A percentile compares a stretch with the other conserved stretches of the same genome.
These are phyloP conservation scores for Mycena indigotica DNA, from an alignment of 768 basidiomycete genomes.

Conservation along the genomic window DNA sequence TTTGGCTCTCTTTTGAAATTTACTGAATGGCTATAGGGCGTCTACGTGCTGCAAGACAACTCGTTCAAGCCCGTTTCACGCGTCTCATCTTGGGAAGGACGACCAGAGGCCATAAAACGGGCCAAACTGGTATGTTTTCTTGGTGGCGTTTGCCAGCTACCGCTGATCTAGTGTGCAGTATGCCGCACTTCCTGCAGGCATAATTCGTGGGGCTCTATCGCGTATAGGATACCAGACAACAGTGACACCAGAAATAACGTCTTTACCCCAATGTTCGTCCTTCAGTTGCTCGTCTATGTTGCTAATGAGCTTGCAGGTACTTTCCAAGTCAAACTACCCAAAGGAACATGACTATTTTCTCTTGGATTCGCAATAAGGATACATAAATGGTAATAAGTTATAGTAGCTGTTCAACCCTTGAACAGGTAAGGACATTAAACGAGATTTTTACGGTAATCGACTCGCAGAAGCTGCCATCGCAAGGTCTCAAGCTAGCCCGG, in stretches of 20 bases:
- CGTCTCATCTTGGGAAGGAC: constrained; percentile 79
- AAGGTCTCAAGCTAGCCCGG: too few relatives aligned
- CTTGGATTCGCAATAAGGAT: not conserved
- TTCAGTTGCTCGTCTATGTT: not conserved
- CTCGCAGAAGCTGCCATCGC: too few relatives aligned
- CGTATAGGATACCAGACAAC: constrained; percentile 76
- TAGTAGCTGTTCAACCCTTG: too few relatives aligned
- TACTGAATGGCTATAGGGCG: constrained; percentile 56
- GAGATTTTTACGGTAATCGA: too few relatives aligned
- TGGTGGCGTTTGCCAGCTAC: not conserved
- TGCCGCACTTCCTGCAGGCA: constrained; percentile 77
- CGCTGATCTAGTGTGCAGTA: constrained; percentile 53
- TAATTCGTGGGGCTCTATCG: constrained; percentile 80
- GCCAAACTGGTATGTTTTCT: constrained; percentile 65
- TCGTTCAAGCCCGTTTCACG: constrained; percentile 82
- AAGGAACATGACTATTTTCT: constrained; percentile 41
- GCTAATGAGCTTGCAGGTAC: constrained; percentile 53
- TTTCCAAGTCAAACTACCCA: constrained; percentile 81
- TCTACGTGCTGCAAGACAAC: constrained; percentile 93
- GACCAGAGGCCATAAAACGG: constrained; percentile 68
- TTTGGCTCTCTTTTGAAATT: not conserved
- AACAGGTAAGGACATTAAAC: too few relatives aligned
- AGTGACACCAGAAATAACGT: constrained; percentile 77
- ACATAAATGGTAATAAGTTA: constrained; percentile 21
- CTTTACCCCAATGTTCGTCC: constrained; percentile 79